A percentile compares a stretch with the other conserved stretches of the same genome.
Conservation (phyloP, 169 alveolate species). For the Amoebophrya sp. region DNA sequence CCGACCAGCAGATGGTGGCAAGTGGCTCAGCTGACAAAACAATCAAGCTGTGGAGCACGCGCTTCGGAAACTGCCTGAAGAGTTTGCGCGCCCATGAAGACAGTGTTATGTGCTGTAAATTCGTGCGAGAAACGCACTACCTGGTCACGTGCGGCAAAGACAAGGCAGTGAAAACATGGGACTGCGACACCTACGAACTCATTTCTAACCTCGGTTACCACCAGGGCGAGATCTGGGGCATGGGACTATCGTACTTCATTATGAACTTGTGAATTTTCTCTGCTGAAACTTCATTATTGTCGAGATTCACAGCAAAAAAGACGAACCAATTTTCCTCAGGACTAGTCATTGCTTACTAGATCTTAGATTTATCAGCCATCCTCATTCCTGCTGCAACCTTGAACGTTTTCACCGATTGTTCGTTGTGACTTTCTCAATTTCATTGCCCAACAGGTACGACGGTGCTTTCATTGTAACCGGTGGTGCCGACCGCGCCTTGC, state of each 20-base stretch:
- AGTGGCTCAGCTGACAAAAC: slow-evolving; percentile 70
- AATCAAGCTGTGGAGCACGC: slow-evolving; percentile 68
- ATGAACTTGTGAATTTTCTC: background rate
- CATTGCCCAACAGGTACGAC: slow-evolving; percentile 27
- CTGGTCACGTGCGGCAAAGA: slow-evolving; percentile 73
- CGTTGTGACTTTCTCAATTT: too few species aligned
- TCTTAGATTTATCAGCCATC: too few species aligned
- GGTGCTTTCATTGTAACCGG: slow-evolving; percentile 51
- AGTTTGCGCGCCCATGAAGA: slow-evolving; percentile 22
- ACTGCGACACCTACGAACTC: slow-evolving; percentile 57
- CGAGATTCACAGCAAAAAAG: too few species aligned
- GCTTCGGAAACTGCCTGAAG: slow-evolving; percentile 59
- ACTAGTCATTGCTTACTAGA: too few species aligned
- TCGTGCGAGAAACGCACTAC: slow-evolving; percentile 38
- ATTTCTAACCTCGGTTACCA: slow-evolving; percentile 5
- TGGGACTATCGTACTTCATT: background rate
- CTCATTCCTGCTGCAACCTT: too few species aligned
- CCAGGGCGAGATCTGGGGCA: background rate
- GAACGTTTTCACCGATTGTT: too few species aligned
- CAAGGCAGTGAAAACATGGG: slow-evolving; percentile 72
- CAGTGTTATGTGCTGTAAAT: background rate
- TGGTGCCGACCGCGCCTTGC: slow-evolving; percentile 19
- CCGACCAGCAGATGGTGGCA: slow-evolving; percentile 65
- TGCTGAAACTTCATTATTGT: background rate
- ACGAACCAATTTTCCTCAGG: too few species aligned